Conservation (phyloP, 1,284 basidiomycete genomes). For the Cryptococcus wingfieldii region DNA sequence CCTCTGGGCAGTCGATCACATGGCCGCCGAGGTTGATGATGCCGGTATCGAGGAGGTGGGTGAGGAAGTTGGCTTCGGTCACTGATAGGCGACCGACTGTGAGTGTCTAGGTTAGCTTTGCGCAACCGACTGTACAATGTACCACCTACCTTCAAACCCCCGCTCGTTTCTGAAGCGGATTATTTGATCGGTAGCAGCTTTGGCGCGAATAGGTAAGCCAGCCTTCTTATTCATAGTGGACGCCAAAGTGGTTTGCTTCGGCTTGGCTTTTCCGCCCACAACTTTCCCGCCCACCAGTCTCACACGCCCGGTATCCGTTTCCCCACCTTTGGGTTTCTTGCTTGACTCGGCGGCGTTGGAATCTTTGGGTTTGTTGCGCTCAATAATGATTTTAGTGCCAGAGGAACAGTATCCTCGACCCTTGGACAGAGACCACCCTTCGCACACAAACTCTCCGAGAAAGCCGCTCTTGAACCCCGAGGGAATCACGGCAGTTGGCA, state of each 20-base stretch:
- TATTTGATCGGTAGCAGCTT: constrained; percentile 44
- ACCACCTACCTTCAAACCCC: constrained; percentile 36
- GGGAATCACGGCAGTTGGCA: constrained; percentile 12
- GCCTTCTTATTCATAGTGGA: constrained; percentile 43
- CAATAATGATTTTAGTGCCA: constrained; percentile 43
- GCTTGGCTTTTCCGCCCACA: constrained; percentile 19
- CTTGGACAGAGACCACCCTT: constrained; percentile 49
- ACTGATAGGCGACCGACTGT: constrained; percentile 45
- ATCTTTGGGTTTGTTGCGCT: constrained; percentile 32
- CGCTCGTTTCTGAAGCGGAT: constrained; percentile 47
- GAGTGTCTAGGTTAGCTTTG: neutral
- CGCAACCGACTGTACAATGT: neutral
- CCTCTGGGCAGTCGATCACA: constrained; percentile 45
- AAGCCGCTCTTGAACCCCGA: constrained; percentile 36
- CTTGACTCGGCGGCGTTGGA: constrained; percentile 7
- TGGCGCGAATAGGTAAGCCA: constrained; percentile 21
- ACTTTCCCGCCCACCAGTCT: constrained; percentile 44
- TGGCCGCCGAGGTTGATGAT: constrained; percentile 43
- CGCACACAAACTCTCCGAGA: constrained; percentile 48
- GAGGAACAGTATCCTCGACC: constrained; percentile 48
- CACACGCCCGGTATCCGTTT: constrained; percentile 36
- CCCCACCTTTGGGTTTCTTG: constrained; percentile 8
- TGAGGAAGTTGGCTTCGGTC: constrained; percentile 41
- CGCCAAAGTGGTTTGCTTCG: constrained; percentile 42
- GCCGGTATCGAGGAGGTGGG: constrained; percentile 44